These are phyloP conservation scores for Trichosanthes cucumerina DNA, from an alignment of 306 rosid genomes.

Conservation along the genomic window DNA sequence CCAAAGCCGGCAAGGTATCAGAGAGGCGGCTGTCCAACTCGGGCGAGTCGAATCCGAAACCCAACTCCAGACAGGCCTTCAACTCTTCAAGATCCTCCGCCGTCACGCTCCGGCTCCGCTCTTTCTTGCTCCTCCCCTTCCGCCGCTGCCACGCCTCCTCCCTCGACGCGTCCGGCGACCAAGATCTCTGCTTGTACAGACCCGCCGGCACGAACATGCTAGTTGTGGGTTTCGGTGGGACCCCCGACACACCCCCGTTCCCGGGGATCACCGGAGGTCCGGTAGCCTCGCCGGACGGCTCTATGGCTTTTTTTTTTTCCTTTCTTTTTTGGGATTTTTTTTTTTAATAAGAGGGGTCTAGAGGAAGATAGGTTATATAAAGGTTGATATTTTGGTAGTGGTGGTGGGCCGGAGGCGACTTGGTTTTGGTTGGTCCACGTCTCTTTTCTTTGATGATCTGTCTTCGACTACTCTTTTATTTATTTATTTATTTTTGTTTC, in stretches of 20 bases:
- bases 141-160: slow-evolving; percentile 74
- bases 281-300: not conserved
- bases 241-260: slow-evolving; percentile 3
- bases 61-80: slow-evolving; percentile 75
- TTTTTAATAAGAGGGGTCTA: not conserved
- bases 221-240: not conserved
- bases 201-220: slow-evolving; percentile 24
- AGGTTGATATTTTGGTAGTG: not conserved
- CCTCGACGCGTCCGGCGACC: slow-evolving; percentile 58
- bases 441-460: not conserved
- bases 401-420: not conserved
- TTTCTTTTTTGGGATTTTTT: not conserved
- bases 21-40: slow-evolving; percentile 40
- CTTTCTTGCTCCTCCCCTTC: slow-evolving; percentile 13
- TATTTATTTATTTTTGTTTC: not conserved
- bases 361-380: not conserved
- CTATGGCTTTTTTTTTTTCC: not conserved
- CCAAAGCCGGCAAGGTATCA: slow-evolving; percentile 51
- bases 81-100: slow-evolving; percentile 62
- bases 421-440: slow-evolving; percentile 12
- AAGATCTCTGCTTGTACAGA: slow-evolving; percentile 46
- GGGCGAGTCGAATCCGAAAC: slow-evolving; percentile 55
- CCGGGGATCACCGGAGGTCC: not conserved
- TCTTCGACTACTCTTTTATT: not conserved
- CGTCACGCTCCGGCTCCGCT: slow-evolving; percentile 37